Percentiles rank a stretch among this genome's conserved stretches.
Evolutionary conservation across 805 yeast species (phyloP).

Genomic region (Komagataella mondaviorum): DNA sequence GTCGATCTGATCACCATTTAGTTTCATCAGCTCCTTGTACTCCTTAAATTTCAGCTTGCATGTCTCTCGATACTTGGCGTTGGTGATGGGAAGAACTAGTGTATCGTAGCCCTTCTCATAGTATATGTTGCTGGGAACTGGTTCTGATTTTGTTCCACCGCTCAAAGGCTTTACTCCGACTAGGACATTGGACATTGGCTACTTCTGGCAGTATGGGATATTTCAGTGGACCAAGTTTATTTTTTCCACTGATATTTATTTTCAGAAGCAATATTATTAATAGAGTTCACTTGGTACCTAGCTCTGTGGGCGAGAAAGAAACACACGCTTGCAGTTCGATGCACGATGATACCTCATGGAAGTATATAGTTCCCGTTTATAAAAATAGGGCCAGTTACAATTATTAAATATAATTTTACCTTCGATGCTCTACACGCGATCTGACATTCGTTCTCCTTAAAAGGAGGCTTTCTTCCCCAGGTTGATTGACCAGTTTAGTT

Average conservation of each 20-base stretch:
- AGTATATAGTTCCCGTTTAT: background rate
- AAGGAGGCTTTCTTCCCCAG: background rate
- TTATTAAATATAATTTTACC: too few relatives aligned
- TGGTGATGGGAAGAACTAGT: slow-evolving; percentile 41
- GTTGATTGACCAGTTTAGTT: background rate
- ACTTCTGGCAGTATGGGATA: background rate
- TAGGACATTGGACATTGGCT: background rate
- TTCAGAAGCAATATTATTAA: background rate
- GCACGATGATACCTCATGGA: background rate
- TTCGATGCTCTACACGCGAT: background rate
- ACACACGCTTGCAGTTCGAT: background rate
- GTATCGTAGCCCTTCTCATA: slow-evolving; percentile 30
- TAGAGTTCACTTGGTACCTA: background rate
- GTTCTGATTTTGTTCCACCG: background rate
- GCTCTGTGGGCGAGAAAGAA: background rate
- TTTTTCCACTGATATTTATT: background rate
- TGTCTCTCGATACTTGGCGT: slow-evolving; percentile 29
- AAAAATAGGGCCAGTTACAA: too few relatives aligned
- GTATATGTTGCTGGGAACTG: background rate
- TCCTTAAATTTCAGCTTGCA: slow-evolving; percentile 24
- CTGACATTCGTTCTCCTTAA: background rate
- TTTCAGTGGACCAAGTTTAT: background rate
- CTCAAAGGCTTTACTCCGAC: background rate
- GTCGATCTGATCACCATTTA: background rate
- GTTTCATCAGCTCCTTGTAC: slow-evolving; percentile 10